These are phyloP conservation scores for Aspergillus calidoustus DNA, from an alignment of 2,329 filamentous ascomycete species.

Conservation along the genomic window DNA sequence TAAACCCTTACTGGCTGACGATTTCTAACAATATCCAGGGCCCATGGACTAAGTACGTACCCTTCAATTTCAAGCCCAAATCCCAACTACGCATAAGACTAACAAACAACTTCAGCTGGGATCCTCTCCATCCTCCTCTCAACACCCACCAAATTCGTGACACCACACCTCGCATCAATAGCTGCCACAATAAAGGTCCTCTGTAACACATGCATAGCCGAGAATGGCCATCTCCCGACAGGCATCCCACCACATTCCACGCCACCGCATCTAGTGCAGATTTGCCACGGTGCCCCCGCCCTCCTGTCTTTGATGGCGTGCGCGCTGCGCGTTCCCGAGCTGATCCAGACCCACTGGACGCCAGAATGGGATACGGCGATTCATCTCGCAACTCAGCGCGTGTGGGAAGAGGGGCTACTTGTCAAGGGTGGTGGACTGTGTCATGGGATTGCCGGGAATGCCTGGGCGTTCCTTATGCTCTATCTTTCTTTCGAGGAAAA, in stretches of 20 bases:
- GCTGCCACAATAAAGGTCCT: conserved; percentile 43
- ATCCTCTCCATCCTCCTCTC: conserved; percentile 43
- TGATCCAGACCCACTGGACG: conserved; percentile 39
- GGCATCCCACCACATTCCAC: conserved; percentile 35
- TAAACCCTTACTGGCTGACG: too few species aligned
- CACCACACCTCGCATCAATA: conserved; percentile 38
- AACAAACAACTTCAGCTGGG: conserved; percentile 31
- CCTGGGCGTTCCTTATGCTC: conserved; percentile 44
- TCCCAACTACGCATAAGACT: not conserved
- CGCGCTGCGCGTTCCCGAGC: conserved; percentile 33
- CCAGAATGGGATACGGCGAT: conserved; percentile 46
- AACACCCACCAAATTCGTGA: conserved; percentile 29
- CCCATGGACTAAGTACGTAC: conserved; percentile 33
- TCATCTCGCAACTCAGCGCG: conserved; percentile 36
- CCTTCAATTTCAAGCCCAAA: not conserved
- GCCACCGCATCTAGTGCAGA: conserved; percentile 39
- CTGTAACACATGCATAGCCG: conserved; percentile 39
- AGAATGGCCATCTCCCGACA: conserved; percentile 45
- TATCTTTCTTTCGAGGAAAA: conserved; percentile 44
- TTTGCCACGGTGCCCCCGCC: conserved; percentile 48
- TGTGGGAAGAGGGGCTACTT: conserved; percentile 48
- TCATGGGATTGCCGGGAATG: conserved; percentile 49
- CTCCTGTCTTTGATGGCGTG: conserved; percentile 42
- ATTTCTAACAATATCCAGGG: conserved; percentile 23
- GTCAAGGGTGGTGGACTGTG: conserved; percentile 49